Conservation (phyloP, 257 asterid species). For the Verbena officinalis region DNA sequence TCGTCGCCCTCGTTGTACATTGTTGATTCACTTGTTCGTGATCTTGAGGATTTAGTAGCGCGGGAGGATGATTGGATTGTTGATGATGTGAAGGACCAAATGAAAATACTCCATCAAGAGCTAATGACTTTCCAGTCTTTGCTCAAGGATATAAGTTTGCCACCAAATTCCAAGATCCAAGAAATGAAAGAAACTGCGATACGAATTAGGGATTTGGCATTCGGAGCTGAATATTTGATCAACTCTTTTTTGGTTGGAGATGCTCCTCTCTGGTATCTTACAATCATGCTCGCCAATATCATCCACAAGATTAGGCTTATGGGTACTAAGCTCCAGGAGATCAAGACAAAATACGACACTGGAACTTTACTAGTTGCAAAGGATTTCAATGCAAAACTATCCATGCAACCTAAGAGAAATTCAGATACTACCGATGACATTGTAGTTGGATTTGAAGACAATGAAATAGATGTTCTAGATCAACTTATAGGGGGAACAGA, state of each 20-base stretch:
- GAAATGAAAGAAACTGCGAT: neutral
- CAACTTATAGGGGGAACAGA: neutral
- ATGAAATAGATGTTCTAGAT: neutral
- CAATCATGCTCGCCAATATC: neutral
- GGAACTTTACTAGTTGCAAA: neutral
- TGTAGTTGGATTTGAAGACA: neutral
- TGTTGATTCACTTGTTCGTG: neutral
- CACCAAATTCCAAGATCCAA: neutral
- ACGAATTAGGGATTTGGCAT: neutral
- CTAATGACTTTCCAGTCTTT: neutral
- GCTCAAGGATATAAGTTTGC: neutral
- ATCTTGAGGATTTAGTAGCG: neutral
- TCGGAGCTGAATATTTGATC: neutral
- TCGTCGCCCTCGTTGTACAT: neutral
- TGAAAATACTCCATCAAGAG: neutral
- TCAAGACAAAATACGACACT: neutral
- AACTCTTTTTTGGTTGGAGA: neutral
- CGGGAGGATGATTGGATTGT: neutral
- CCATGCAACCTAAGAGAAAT: neutral
- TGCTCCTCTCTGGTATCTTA: neutral
- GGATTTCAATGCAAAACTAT: neutral
- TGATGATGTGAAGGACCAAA: neutral
- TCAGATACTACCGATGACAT: neutral
- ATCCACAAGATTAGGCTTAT: neutral
- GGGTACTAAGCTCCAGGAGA: neutral